phyloP scores from a whole-genome alignment of 306 rosid species.

The Spatholobus suberectus region DNA sequence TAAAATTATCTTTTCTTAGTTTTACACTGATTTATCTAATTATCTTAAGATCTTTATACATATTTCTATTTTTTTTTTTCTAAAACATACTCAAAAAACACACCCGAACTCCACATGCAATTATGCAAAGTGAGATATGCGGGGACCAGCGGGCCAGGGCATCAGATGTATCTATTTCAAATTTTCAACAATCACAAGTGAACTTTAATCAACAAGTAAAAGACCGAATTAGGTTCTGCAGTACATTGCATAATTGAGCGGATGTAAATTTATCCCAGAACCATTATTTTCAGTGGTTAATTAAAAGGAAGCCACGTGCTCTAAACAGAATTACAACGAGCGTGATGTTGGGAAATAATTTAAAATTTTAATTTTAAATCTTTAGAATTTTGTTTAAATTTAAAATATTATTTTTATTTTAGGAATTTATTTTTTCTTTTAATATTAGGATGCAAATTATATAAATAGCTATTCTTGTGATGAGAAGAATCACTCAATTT shows the following conservation, averaged over 20 bases:
- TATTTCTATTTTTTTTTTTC: background rate
- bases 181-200: background rate
- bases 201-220: background rate
- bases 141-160: background rate
- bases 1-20: background rate
- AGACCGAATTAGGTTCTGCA: background rate
- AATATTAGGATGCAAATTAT: too few species aligned
- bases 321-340: background rate
- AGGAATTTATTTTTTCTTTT: too few species aligned
- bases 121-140: background rate
- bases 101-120: background rate
- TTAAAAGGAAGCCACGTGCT: slow-evolving; percentile 27
- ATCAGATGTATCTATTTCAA: background rate
- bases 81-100: background rate
- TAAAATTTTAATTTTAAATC: too few species aligned
- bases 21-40: background rate
- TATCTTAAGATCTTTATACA: background rate
- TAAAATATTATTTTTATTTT: too few species aligned
- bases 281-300: background rate
- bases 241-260: background rate
- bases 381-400: too few species aligned
- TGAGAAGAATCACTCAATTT: too few species aligned
- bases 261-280: background rate
- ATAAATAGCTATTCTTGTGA: too few species aligned
- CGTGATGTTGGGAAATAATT: too few species aligned